Percentiles rank a stretch among this genome's conserved stretches.
Evolutionary conservation across 192 early-diverging fungal species (phyloP).

Genomic region (Coemansia sp.): DNA sequence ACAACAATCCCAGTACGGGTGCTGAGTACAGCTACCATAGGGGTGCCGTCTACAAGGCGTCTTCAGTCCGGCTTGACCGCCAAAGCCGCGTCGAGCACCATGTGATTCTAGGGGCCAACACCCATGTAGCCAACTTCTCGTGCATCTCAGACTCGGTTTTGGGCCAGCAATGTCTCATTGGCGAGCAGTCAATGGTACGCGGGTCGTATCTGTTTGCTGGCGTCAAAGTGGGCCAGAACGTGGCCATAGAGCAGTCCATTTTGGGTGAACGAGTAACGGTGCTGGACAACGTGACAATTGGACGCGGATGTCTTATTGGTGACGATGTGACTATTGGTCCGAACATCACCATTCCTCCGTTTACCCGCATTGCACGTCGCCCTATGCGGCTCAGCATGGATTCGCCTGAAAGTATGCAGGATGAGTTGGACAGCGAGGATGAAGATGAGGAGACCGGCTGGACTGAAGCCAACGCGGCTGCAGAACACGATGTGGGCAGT

Average conservation of each 20-base stretch:
- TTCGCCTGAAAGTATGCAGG: constrained; percentile 2
- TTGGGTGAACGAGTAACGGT: constrained; percentile 71
- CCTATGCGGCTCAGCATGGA: constrained; percentile 1
- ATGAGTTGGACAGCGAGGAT: constrained; percentile 12
- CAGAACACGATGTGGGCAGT: too few relatives aligned
- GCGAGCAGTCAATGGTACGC: constrained; percentile 71
- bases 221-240: constrained; percentile 65
- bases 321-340: constrained; percentile 71
- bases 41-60: constrained; percentile 84
- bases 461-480: constrained; percentile 21
- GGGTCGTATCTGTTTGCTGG: constrained; percentile 86
- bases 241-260: constrained; percentile 66
- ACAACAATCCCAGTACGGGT: constrained; percentile 72
- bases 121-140: constrained; percentile 72
- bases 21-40: constrained; percentile 70
- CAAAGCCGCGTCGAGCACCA: constrained; percentile 64
- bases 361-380: constrained; percentile 60
- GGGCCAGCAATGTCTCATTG: constrained; percentile 79
- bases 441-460: constrained; percentile 52
- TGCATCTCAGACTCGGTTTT: constrained; percentile 76
- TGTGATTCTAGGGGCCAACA: constrained; percentile 76
- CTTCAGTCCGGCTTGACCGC: constrained; percentile 69
- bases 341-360: constrained; percentile 61
- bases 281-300: constrained; percentile 63
- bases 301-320: constrained; percentile 72